These are phyloP conservation scores for Saccharomycopsis fodiens DNA, from an alignment of 805 yeast species.

Conservation along the genomic window DNA sequence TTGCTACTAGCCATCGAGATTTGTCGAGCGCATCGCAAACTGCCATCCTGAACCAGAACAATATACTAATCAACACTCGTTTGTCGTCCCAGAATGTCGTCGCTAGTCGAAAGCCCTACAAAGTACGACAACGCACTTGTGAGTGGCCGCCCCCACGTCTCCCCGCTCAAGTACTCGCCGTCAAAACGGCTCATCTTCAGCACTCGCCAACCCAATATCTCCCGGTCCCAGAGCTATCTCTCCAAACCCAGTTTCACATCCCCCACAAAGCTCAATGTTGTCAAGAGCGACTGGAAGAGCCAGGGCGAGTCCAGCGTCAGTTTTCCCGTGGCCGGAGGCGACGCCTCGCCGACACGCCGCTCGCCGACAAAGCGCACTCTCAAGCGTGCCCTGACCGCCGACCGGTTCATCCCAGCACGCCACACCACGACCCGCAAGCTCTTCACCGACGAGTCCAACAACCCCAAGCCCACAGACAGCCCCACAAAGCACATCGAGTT, in stretches of 20 bases:
- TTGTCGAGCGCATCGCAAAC: too few species aligned
- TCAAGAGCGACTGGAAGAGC: conserved; percentile 32
- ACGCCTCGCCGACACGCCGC: too few species aligned
- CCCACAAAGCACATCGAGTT: conserved; percentile 37
- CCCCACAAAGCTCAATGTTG: conserved; percentile 40
- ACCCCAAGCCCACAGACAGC: conserved; percentile 40
- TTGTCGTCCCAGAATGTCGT: neutral
- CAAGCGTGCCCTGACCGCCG: conserved; percentile 27
- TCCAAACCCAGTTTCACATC: conserved; percentile 24
- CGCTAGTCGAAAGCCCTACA: neutral
- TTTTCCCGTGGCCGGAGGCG: neutral
- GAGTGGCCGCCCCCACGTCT: neutral
- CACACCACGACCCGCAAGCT: conserved; percentile 42
- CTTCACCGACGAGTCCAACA: conserved; percentile 28
- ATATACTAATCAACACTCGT: too few species aligned
- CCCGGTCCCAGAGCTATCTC: conserved; percentile 7
- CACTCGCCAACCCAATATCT: conserved; percentile 9
- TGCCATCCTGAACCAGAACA: too few species aligned
- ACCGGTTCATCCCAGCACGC: conserved; percentile 56
- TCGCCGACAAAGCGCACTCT: conserved; percentile 23
- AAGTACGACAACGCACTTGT: neutral
- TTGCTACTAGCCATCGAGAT: too few species aligned
- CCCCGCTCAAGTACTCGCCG: conserved; percentile 3
- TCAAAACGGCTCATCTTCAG: conserved; percentile 8
- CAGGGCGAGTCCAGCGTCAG: conserved; percentile 20